A percentile compares a stretch with the other conserved stretches of the same genome.
phyloP scores from a whole-genome alignment of 345 rosid genomes.

The Abelmoschus esculentus region DNA sequence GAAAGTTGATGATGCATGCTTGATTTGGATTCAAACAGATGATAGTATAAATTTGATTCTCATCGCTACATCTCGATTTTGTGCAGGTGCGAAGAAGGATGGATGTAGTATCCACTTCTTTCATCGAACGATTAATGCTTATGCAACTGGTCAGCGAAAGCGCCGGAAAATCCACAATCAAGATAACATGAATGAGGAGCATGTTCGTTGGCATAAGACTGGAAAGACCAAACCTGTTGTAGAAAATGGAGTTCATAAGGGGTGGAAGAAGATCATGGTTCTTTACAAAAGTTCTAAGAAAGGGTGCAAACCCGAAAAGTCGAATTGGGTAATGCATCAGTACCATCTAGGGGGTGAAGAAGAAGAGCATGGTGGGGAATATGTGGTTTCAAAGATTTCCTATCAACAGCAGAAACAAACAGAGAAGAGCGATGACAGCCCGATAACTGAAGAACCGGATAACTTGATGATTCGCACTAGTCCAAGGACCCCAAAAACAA shows the following conservation, averaged over 20 bases:
- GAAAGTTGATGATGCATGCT: background rate
- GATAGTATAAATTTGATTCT: background rate
- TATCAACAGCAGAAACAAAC: constrained; percentile 51
- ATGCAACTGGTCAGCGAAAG: constrained; percentile 85
- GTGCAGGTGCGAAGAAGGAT: constrained; percentile 74
- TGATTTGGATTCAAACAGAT: constrained; percentile 5
- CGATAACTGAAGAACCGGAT: constrained; percentile 31
- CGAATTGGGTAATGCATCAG: constrained; percentile 88
- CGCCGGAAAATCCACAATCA: constrained; percentile 67
- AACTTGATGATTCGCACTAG: constrained; percentile 29
- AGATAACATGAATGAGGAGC: constrained; percentile 34
- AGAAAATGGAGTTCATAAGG: constrained; percentile 53
- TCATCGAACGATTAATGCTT: constrained; percentile 71
- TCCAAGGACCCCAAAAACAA: constrained; percentile 69
- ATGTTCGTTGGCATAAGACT: constrained; percentile 96
- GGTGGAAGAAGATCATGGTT: constrained; percentile 91
- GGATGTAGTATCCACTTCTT: constrained; percentile 77
- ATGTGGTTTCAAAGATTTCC: constrained; percentile 67
- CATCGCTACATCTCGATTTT: background rate
- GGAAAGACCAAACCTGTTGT: constrained; percentile 70
- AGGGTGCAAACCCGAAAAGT: constrained; percentile 61
- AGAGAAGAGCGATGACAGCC: constrained; percentile 24
- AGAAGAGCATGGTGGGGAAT: constrained; percentile 62
- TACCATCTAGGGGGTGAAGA: constrained; percentile 77
- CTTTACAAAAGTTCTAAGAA: constrained; percentile 68